These are phyloP conservation scores for Suillus hirtellus DNA, from an alignment of 768 basidiomycete genomes.

Conservation along the genomic window DNA sequence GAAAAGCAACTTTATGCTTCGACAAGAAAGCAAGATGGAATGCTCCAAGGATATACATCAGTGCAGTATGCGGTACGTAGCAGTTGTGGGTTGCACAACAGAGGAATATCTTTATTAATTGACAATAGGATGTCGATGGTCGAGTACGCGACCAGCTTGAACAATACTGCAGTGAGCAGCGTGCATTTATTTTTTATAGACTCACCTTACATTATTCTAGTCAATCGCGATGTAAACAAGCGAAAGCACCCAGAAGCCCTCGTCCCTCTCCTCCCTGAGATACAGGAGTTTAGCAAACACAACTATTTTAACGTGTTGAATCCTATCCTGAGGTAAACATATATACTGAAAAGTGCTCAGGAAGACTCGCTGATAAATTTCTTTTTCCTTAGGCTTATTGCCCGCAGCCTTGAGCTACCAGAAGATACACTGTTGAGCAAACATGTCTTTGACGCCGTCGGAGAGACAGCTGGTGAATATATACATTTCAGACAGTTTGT, in stretches of 20 bases:
- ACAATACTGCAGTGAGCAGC: slow-evolving; percentile 54
- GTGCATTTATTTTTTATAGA: neutral
- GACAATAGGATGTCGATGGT: slow-evolving; percentile 52
- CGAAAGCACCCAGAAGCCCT: slow-evolving; percentile 50
- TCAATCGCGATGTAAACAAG: slow-evolving; percentile 50
- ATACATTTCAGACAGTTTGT: neutral
- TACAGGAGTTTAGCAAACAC: slow-evolving; percentile 48
- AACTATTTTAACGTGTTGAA: slow-evolving; percentile 54
- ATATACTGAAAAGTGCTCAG: neutral
- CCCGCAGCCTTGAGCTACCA: slow-evolving; percentile 52
- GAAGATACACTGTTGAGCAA: slow-evolving; percentile 52
- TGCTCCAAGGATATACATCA: slow-evolving; percentile 54
- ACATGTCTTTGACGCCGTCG: slow-evolving; percentile 42
- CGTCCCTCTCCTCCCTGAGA: slow-evolving; percentile 52
- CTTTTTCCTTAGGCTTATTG: slow-evolving; percentile 40
- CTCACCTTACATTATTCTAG: slow-evolving; percentile 28
- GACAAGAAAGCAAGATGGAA: slow-evolving; percentile 43
- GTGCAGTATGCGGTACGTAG: slow-evolving; percentile 47
- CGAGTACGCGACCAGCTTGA: slow-evolving; percentile 66
- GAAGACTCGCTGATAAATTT: neutral
- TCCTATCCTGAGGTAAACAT: slow-evolving; percentile 43
- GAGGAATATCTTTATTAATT: neutral
- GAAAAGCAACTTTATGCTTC: slow-evolving; percentile 45
- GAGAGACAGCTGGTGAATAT: slow-evolving; percentile 42
- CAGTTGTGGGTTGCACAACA: neutral